Evolutionary conservation across 1,139 yeast species (phyloP).

Genomic region (Taphrina communis): DNA sequence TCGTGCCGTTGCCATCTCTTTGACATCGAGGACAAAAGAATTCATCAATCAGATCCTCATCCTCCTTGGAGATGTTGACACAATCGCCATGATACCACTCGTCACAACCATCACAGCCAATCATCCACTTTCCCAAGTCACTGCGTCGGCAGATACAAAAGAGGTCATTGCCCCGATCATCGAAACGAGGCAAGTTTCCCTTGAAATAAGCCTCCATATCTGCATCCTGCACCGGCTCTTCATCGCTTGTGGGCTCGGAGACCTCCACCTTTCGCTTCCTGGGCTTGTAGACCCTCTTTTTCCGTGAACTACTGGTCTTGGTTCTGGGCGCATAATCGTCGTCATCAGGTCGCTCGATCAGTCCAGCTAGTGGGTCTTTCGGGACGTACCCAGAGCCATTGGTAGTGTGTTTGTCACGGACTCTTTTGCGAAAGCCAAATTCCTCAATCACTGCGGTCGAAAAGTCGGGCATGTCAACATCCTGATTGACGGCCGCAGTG

Average conservation of each 20-base stretch:
- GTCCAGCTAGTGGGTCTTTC: not conserved
- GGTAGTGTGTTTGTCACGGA: constrained; percentile 7
- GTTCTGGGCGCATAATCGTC: constrained; percentile 34
- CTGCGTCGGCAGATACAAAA: constrained; percentile 81
- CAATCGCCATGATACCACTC: constrained; percentile 93
- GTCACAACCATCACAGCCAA: constrained; percentile 92
- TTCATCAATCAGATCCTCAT: constrained; percentile 64
- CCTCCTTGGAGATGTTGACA: constrained; percentile 63
- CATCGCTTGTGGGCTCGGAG: constrained; percentile 16
- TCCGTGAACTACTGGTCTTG: not conserved
- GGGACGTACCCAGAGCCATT: not conserved
- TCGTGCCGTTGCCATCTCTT: constrained; percentile 57
- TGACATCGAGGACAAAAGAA: constrained; percentile 80
- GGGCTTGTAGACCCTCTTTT: constrained; percentile 29
- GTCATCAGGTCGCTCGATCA: constrained; percentile 27
- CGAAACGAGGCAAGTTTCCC: constrained; percentile 13
- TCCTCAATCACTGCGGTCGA: constrained; percentile 15
- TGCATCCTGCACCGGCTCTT: constrained; percentile 4
- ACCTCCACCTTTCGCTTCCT: constrained; percentile 17
- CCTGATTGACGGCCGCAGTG: not conserved
- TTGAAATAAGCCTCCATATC: constrained; percentile 26
- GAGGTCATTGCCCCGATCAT: constrained; percentile 58
- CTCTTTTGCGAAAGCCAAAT: constrained; percentile 18
- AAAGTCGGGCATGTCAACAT: constrained; percentile 18
- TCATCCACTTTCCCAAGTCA: constrained; percentile 80